These are phyloP conservation scores for Globisporangium emineosum DNA, from an alignment of 352 stramenopile genomes.

Conservation along the genomic window DNA sequence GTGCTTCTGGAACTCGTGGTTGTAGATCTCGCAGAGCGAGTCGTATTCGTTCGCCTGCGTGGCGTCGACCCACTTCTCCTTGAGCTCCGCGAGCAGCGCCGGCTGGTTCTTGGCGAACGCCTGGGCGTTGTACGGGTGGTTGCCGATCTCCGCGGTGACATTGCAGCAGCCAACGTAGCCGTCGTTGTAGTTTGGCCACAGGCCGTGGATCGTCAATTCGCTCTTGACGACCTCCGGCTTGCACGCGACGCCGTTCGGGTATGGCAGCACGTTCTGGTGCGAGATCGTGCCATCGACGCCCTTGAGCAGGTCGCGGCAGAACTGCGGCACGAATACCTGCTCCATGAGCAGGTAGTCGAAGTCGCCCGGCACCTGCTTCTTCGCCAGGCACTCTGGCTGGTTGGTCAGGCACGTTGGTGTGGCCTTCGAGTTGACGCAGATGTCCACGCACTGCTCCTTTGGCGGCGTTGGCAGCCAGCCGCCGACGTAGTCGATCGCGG, in stretches of 20 bases:
- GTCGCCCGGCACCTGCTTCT: constrained; percentile 64
- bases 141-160: constrained; percentile 38
- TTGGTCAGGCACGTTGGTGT: constrained; percentile 59
- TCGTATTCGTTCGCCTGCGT: constrained; percentile 23
- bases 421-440: too few species aligned
- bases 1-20: constrained; percentile 89
- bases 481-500: constrained; percentile 55
- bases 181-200: constrained; percentile 79
- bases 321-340: constrained; percentile 79
- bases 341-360: constrained; percentile 80
- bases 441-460: constrained; percentile 61
- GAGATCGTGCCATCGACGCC: constrained; percentile 75
- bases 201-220: constrained; percentile 68
- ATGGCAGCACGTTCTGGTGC: constrained; percentile 72
- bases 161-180: constrained; percentile 75
- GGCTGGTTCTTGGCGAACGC: constrained; percentile 49
- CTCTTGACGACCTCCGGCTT: too few species aligned
- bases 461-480: constrained; percentile 48
- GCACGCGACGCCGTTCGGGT: constrained; percentile 54
- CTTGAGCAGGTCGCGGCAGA: constrained; percentile 73
- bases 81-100: constrained; percentile 48
- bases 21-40: constrained; percentile 76
- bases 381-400: constrained; percentile 49
- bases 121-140: constrained; percentile 54
- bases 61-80: constrained; percentile 52